These are phyloP conservation scores for Chaetomiaceae sp. DNA, from an alignment of 2,329 filamentous ascomycete species.

Conservation along the genomic window DNA sequence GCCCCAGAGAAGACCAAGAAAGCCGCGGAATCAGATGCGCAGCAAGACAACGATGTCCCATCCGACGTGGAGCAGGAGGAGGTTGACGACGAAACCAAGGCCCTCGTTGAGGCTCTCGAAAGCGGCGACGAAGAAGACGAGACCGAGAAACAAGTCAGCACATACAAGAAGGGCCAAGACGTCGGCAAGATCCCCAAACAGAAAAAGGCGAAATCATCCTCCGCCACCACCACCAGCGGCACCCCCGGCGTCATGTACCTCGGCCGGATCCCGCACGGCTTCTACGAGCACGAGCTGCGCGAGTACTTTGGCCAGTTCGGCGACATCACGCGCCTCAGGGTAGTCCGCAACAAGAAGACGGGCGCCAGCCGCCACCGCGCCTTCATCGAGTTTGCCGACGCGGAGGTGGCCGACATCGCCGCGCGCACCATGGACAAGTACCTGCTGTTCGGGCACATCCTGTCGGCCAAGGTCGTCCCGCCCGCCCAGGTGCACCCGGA, in stretches of 20 bases:
- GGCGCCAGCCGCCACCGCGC: constrained; percentile 90
- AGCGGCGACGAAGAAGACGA: constrained; percentile 26
- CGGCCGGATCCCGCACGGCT: constrained; percentile 66
- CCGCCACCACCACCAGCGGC: constrained; percentile 41
- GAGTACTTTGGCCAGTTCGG: constrained; percentile 95
- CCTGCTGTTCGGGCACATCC: constrained; percentile 86
- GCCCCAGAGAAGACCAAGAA: constrained; percentile 19
- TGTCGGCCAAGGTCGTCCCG: constrained; percentile 79
- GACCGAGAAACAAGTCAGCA: constrained; percentile 18
- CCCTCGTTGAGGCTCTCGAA: constrained; percentile 27
- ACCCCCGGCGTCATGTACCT: constrained; percentile 81
- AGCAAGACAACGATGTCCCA: constrained; percentile 9
- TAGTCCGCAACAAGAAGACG: constrained; percentile 89
- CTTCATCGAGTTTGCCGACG: constrained; percentile 85
- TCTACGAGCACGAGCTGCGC: constrained; percentile 95
- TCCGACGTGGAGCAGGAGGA: constrained; percentile 23
- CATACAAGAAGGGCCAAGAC: constrained; percentile 29
- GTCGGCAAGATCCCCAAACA: constrained; percentile 44
- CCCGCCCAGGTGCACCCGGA: constrained; percentile 72
- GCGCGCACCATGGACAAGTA: constrained; percentile 98
- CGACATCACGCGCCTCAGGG: constrained; percentile 67
- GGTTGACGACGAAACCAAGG: constrained; percentile 27
- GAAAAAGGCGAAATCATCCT: constrained; percentile 42
- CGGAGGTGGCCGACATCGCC: constrained; percentile 77
- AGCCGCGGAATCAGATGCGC: constrained; percentile 17